Evolutionary conservation across 139 green algal species (phyloP), one percentile per base, ranked within the genome.

Genomic region (Coccomyxa sp.): DNA sequence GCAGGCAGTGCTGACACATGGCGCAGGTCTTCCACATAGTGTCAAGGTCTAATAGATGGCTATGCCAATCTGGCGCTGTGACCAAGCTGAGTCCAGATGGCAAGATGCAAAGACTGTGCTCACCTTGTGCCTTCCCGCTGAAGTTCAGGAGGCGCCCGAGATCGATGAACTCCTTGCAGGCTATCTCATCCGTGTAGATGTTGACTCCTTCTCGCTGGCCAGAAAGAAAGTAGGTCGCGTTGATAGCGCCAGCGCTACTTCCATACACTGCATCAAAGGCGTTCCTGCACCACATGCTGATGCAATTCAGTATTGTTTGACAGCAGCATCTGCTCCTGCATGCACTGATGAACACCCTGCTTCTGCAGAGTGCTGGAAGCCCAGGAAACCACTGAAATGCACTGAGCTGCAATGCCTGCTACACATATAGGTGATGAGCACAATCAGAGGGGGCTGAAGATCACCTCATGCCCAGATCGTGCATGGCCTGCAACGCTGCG

Each of bases 211-310:
- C 83, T 0, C 78, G 58, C 78, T 91, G 83, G 29, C 82, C 78
- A 9, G 88, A 76, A 0, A 98, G 78, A 82, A 95, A 98, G 85
- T 95, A 98, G 29, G 92, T 94, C 1, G 83, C 74, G 72, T 97
- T 97, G 78, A 97, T 97, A 75, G 93, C 93, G 0, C 93, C 93
- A 10, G 93, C 92, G 39, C 80, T 91, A 33, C 79, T 85, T 36
- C 94, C 94, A 82, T 98, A 98, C 39, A 95, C 89, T 0, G 86
- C 88, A 79, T 98, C 94, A 84, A 98, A 97, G 2, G 54, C 82
- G 68, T 94, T 72, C 12, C 71, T 79, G 83, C 69, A 84, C 10
- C 58, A 44, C 18, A 34, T 31, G n/a, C n/a, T n/a, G n/a, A n/a
- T n/a, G n/a, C n/a, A n/a, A n/a, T n/a, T n/a, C n/a, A n/a, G n/a